Evolutionary conservation across 306 rosid species (phyloP).

Genomic region (Delonix regia): DNA sequence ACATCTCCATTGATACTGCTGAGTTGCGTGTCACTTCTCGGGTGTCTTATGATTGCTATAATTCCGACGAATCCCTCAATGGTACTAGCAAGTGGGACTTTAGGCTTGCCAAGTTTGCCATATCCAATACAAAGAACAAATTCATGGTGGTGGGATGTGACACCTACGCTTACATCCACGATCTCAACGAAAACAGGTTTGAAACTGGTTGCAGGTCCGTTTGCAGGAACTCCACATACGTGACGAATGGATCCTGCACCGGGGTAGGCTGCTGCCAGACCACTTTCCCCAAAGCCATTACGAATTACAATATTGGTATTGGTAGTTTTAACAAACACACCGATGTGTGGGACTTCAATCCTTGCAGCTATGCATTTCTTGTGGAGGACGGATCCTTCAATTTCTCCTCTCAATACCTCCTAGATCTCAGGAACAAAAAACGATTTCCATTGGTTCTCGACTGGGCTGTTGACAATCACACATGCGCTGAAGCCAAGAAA

Average conservation of each 20-base stretch:
- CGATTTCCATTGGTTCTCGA: conserved; percentile 35
- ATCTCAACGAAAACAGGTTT: not conserved
- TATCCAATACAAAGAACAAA: not conserved
- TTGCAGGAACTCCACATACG: not conserved
- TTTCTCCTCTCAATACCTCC: not conserved
- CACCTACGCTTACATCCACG: not conserved
- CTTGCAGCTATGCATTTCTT: conserved; percentile 44
- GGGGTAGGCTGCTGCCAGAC: conserved; percentile 1
- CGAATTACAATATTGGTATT: not conserved
- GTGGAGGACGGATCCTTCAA: conserved; percentile 27
- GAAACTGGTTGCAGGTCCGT: not conserved
- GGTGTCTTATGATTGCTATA: not conserved
- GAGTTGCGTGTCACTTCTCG: not conserved
- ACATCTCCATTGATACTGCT: not conserved
- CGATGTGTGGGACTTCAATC: not conserved
- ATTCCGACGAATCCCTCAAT: no score
- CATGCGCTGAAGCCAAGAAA: conserved; percentile 12
- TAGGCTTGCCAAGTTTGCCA: no score
- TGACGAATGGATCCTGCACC: not conserved
- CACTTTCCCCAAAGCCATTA: not conserved
- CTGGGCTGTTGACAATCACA: conserved; percentile 49
- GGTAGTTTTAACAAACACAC: accelerated
- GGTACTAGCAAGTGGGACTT: no score
- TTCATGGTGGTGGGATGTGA: not conserved
- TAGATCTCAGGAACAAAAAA: not conserved